Evolutionary conservation across 2,329 filamentous ascomycete species (phyloP), one percentile per base, ranked within the genome.

Genomic region (Fusarium denticulatum): DNA sequence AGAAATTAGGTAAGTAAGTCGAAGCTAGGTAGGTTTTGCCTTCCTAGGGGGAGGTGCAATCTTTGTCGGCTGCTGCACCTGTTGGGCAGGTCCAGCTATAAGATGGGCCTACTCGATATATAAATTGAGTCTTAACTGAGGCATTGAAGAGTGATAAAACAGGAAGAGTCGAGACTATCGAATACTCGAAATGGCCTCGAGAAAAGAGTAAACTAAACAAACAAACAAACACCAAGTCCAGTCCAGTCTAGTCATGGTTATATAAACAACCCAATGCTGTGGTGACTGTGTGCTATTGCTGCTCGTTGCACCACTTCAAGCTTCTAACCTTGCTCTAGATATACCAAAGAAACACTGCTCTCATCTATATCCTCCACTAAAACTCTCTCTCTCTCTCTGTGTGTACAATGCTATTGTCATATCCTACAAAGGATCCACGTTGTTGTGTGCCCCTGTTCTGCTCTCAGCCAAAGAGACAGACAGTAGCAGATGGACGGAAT

Each of bases 401-500:
- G 6, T 56, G 52, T 56, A 20, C 28, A 43, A 56, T 56, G 37
- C 20, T 56, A 24, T 50, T 59, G 30, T 36, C 22, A 34, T 36
- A 26, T 37, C 30, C n/a, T 58, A 16, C 24, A 47, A 58, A 58
- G 32, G 56, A 59, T 47, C 46, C 64, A 61, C 64, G 64, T 67
- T 67, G 53, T 39, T 39, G 46, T 67, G 40, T 49, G 14, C 42
- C 28, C 42, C 11, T 40, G 36, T 42, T 49, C n/a, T 30, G 36
- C 36, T 60, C 28, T 39, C n/a, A 61, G 28, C 53, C 40, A 56
- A 43, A 26, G 45, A 39, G 37, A 57, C n/a, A 40, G 42, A 57
- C 32, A 40, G 37, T 39, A 57, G n/a, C n/a, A 52, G 56, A 67
- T 55, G 47, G 46, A 59, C 30, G 53, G 68, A 47, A 56, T 60